Conservation (phyloP, 345 rosid genomes). For the Nasturtium officinale region DNA sequence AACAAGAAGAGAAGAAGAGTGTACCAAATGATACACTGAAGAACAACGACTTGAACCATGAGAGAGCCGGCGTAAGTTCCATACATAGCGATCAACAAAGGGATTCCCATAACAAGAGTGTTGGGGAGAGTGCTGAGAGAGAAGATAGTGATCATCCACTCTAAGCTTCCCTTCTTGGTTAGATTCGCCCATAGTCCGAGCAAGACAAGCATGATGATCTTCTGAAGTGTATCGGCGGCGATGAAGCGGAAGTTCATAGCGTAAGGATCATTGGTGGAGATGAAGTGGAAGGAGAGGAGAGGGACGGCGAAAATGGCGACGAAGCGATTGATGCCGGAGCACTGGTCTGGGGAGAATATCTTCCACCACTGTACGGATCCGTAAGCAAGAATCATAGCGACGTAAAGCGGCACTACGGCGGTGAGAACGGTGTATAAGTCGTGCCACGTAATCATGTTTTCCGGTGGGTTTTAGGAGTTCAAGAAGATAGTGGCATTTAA, state of each 20-base stretch:
- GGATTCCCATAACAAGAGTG: slow-evolving; percentile 97
- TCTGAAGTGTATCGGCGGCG: slow-evolving; percentile 91
- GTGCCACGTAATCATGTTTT: slow-evolving; percentile 64
- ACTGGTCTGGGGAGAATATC: slow-evolving; percentile 89
- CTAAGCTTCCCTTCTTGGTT: slow-evolving; percentile 64
- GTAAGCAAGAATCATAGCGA: slow-evolving; percentile 91
- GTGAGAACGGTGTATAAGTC: slow-evolving; percentile 90
- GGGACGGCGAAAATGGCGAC: slow-evolving; percentile 96
- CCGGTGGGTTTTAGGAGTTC: not conserved
- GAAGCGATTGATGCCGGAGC: slow-evolving; percentile 96
- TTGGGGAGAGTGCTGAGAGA: slow-evolving; percentile 90
- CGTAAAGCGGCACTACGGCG: slow-evolving; percentile 87
- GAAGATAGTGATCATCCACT: slow-evolving; percentile 94
- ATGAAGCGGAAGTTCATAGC: slow-evolving; percentile 83
- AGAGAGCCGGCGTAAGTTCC: slow-evolving; percentile 66
- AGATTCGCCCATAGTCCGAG: slow-evolving; percentile 70
- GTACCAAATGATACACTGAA: slow-evolving; percentile 97
- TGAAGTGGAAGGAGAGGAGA: slow-evolving; percentile 92
- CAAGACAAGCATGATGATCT: slow-evolving; percentile 63
- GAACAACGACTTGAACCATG: slow-evolving; percentile 93
- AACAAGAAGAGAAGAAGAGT: slow-evolving; percentile 84
- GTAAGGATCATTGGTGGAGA: slow-evolving; percentile 80
- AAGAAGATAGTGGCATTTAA: slow-evolving; percentile 30
- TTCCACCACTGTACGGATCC: slow-evolving; percentile 99
- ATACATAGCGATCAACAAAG: slow-evolving; percentile 89